phyloP scores from a whole-genome alignment of 331 rosid species.

The Prunus yedoensis region DNA sequence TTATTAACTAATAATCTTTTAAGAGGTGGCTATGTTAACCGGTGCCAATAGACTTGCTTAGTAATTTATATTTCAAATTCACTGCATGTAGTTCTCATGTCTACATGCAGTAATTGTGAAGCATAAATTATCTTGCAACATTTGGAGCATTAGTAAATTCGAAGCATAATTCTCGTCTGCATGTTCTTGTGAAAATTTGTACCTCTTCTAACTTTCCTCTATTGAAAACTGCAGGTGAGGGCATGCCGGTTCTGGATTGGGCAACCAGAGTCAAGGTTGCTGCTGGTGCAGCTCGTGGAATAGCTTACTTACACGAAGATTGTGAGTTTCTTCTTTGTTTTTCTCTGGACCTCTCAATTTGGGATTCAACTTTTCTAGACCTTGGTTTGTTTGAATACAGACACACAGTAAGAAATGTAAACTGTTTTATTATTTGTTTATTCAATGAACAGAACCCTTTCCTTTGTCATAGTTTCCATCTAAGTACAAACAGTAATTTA shows the following conservation, averaged over 20 bases:
- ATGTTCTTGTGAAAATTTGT: slow-evolving; percentile 3
- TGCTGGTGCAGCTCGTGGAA: slow-evolving; percentile 95
- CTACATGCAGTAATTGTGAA: neutral
- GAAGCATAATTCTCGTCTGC: neutral
- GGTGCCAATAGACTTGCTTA: neutral
- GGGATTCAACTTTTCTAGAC: neutral
- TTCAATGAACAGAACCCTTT: neutral
- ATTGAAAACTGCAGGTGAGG: slow-evolving; percentile 44
- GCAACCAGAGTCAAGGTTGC: slow-evolving; percentile 85
- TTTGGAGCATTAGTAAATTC: neutral
- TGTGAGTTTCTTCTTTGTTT: slow-evolving; percentile 51
- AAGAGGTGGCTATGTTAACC: neutral
- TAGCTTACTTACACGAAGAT: slow-evolving; percentile 95
- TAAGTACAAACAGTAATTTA: neutral
- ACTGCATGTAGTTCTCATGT: neutral
- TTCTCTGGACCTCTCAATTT: slow-evolving; percentile 5
- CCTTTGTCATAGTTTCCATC: neutral
- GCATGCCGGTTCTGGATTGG: slow-evolving; percentile 70
- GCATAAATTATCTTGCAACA: slow-evolving; percentile 1
- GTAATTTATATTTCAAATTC: slow-evolving; percentile 11
- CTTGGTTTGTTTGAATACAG: neutral
- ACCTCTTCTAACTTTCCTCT: slow-evolving; percentile 19
- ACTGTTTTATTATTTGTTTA: neutral
- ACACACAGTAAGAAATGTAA: neutral
- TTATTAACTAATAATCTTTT: neutral